Evolutionary conservation across 1,284 basidiomycete genomes (phyloP), one percentile per base, ranked within the genome.

Genomic region (Vanrija humicola): DNA sequence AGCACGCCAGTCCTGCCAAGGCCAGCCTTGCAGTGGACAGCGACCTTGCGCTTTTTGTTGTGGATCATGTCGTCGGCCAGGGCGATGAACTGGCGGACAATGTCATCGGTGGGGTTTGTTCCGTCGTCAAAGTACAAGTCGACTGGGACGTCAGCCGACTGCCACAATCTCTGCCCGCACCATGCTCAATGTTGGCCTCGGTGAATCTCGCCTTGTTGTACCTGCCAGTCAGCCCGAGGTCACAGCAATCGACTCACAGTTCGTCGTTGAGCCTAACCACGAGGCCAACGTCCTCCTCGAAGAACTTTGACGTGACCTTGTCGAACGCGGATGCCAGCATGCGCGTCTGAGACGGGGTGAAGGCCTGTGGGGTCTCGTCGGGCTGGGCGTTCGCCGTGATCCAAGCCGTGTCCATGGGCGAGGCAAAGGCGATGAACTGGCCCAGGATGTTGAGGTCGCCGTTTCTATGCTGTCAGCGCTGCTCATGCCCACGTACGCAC

Each of bases 121-220:
- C 95, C 95, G 70, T 98, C 95, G 75, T 98, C 94, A 69, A 97
- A 98, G 78, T 96, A 98, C 68, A 98, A 81, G n/a, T 73, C 72
- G 46, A 72, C 63, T 62, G 51, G 12, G 23, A 26, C 15, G 45
- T 40, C 21, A 39, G 52, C 21, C 15, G 14, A 4, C 19, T 7
- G 6, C 38, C 3, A 18, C 14, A 23, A 4, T 1, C 1, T 5
- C 8, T 3, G 1, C 9, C 14, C 59, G 39, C 46, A 66, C 63
- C 66, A 60, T 98, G 95, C 60, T 88, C 85, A 67, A 99, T 93
- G 4, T 91, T 91, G 40, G 83, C 83, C 63, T 93, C 86, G 63
- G 86, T 71, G 77, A 98, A 99, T 10, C 88, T 83, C 52, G 82
- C 79, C 54, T 85, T 83, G 76, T 98, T 91, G 76, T 99, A 99